Evolutionary conservation across 2,329 filamentous ascomycete species (phyloP).

Genomic region (Trichoderma lentiforme): DNA sequence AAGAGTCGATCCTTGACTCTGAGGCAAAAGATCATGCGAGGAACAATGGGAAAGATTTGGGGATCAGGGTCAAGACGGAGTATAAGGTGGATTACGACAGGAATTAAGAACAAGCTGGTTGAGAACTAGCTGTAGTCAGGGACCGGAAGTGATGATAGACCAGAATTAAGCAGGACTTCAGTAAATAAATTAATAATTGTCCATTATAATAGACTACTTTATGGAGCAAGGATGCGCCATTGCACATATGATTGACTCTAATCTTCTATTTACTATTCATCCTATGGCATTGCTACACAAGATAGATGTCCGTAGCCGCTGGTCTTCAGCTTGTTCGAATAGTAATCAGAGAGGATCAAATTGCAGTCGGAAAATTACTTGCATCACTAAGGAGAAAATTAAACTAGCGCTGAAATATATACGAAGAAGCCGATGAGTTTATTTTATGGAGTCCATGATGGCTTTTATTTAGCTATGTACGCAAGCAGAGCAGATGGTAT

Average conservation of each 20-base stretch:
- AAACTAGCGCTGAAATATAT: background rate
- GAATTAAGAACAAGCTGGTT: background rate
- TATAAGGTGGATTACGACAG: background rate
- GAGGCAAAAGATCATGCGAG: background rate
- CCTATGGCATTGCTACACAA: fast-evolving
- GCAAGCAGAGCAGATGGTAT: background rate
- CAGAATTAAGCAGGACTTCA: background rate
- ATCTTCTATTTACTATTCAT: background rate
- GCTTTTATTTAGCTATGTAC: background rate
- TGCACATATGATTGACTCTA: background rate
- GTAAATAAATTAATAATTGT: background rate
- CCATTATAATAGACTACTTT: background rate
- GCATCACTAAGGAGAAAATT: background rate
- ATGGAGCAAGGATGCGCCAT: background rate
- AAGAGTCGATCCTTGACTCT: background rate
- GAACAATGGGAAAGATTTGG: background rate
- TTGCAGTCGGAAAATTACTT: background rate
- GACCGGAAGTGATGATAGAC: background rate
- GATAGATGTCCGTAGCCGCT: background rate
- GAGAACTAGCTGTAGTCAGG: background rate
- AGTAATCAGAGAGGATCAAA: background rate
- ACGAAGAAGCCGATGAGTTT: background rate
- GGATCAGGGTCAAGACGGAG: background rate
- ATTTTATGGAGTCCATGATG: background rate
- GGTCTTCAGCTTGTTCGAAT: background rate